Percentiles rank a stretch among this genome's conserved stretches.
Conservation (phyloP, 176 grass and related monocot species). For the Triticum urartu region DNA sequence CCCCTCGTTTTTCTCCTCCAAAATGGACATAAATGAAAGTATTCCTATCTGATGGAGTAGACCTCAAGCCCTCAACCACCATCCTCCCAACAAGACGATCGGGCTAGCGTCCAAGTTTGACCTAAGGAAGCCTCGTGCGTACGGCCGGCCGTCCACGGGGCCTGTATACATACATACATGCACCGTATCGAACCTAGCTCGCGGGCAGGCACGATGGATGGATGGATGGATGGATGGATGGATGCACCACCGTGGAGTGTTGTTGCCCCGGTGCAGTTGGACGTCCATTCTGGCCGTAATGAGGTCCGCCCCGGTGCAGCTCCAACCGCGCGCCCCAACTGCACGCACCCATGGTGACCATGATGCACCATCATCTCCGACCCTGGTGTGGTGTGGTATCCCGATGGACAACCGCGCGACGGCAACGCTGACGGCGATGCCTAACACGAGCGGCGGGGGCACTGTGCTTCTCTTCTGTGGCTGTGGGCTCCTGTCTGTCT, state of each 20-base stretch:
- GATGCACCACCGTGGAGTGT: neutral
- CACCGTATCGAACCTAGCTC: neutral
- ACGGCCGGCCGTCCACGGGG: neutral
- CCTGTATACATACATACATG: neutral
- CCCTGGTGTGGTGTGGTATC: neutral
- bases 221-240: neutral
- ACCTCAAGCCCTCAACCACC: neutral
- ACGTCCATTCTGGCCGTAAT: slow-evolving; percentile 20
- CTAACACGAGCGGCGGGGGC: too few species aligned
- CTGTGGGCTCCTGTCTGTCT: neutral
- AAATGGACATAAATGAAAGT: neutral
- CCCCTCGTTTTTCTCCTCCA: neutral
- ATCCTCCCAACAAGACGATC: slow-evolving; percentile 37
- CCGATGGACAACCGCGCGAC: neutral
- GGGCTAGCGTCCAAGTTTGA: neutral
- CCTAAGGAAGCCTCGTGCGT: neutral
- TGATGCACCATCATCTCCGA: neutral
- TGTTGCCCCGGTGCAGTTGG: slow-evolving; percentile 13
- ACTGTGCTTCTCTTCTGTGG: neutral
- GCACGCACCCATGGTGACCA: neutral
- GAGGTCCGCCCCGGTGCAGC: neutral
- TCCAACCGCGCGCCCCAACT: slow-evolving; percentile 20
- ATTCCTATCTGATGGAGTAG: neutral
- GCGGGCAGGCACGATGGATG: neutral
- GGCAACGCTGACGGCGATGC: neutral